phyloP scores from a whole-genome alignment of 176 grass and related monocot genomes.

The Bolboschoenus planiculmis region DNA sequence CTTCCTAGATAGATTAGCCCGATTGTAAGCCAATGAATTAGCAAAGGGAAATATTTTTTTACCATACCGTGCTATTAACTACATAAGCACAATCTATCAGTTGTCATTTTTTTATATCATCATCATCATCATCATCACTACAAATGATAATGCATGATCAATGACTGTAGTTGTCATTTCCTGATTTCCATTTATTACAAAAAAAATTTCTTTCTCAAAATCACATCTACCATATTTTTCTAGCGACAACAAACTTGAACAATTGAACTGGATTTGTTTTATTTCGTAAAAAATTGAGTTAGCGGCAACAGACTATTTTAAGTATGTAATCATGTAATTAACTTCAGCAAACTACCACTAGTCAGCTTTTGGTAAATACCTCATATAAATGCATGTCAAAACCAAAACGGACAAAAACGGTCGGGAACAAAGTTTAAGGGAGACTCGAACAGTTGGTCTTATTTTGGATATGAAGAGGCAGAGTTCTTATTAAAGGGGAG shows the following conservation, averaged over 20 bases:
- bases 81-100: background rate
- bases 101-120: background rate
- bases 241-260: background rate
- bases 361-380: constrained; percentile 7
- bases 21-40: background rate
- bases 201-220: background rate
- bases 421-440: constrained; percentile 1
- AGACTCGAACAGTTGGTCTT: constrained; percentile 11
- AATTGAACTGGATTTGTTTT: background rate
- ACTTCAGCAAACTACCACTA: background rate
- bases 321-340: constrained; percentile 1
- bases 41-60: background rate
- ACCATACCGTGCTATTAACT: background rate
- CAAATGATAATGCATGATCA: background rate
- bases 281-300: background rate
- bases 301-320: background rate
- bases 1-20: background rate
- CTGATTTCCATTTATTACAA: background rate
- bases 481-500: constrained; percentile 42
- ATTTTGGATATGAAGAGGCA: constrained; percentile 11
- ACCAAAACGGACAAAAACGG: constrained; percentile 12
- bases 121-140: background rate
- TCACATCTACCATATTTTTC: background rate
- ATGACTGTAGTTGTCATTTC: background rate
- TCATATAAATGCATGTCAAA: background rate